Conservation (phyloP, 73 alveolate species). For the Paramecium octaurelia region DNA sequence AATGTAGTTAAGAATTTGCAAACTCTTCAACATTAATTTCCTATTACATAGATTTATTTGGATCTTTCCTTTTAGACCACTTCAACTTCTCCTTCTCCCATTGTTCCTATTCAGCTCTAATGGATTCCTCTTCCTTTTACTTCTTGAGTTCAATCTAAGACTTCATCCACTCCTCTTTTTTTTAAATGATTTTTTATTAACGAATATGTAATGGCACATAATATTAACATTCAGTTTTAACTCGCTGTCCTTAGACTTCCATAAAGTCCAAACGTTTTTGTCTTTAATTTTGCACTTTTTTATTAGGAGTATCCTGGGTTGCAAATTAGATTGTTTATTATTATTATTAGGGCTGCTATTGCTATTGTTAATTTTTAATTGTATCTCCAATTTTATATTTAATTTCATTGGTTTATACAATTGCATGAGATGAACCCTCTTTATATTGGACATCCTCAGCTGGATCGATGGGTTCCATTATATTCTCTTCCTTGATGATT, state of each 20-base stretch:
- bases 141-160: not conserved
- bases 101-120: not conserved
- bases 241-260: not conserved
- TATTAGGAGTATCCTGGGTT: not conserved
- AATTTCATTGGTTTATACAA: not conserved
- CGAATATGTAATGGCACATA: not conserved
- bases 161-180: constrained; percentile 15
- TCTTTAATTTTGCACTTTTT: not conserved
- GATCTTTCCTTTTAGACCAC: not conserved
- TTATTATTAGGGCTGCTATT: not conserved
- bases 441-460: not conserved
- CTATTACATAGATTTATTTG: not conserved
- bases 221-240: constrained; percentile 31
- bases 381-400: constrained; percentile 25
- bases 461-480: not conserved
- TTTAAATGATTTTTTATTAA: not conserved
- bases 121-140: not conserved
- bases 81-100: not conserved
- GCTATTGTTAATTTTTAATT: not conserved
- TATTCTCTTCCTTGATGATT: not conserved
- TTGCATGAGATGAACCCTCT: not conserved
- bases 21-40: constrained; percentile 27
- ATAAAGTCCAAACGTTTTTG: not conserved
- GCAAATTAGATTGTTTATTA: not conserved
- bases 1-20: not conserved